Base-by-base conservation (phyloP, 1,284 basidiomycete genomes). In the Rhodotorula sp. region DNA sequence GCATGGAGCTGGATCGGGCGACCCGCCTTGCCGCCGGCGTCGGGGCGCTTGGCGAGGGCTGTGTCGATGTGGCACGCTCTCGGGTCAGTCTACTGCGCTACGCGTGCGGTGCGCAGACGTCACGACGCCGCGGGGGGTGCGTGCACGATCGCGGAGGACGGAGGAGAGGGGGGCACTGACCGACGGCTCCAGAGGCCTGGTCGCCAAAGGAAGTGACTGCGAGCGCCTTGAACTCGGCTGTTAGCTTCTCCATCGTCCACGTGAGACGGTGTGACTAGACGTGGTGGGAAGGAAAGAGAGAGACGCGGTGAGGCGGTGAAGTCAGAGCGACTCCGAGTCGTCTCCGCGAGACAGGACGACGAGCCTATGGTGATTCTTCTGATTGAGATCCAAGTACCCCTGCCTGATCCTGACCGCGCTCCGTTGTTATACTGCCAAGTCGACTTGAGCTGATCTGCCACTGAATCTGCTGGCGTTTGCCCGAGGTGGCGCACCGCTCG, bases 11-110 rank as follows among this genome's bases (percentile, higher is more conserved):
- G 43, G 48, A 74, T 62, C 31, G 31, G 31, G 2, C 62, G 62
- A 1, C 72, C 72, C 18, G 3, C 10, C 31, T 8, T 62, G 1
- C 69, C 72, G 6, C 69, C 67, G 3, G 15, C n/a, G 58, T 69
- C 69, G 16, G 72, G 72, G 21, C 72, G 72, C 23, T 68, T 60
- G 4, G 68, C 71, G 68, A 73, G 66, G 23, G 52, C 71, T 65
- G 65, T 14, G 5, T 16, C 10, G 18, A 2, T 29, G 26, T 51
- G 7, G 29, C 29, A 20, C 2, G 18, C 18, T 8, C 49, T 20
- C 34, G 5, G 34, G 34, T 43, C 39, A 43, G 39, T 43, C 39
- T 43, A 43, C 39, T 7, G 39, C 34, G 34, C 10, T 43, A 14
- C 39, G 39, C 39, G 39, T 12, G 39, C 39, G 39, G 10, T 43